These are phyloP conservation scores for Lipomyces kockii DNA, from an alignment of 805 yeast species.

Conservation along the genomic window DNA sequence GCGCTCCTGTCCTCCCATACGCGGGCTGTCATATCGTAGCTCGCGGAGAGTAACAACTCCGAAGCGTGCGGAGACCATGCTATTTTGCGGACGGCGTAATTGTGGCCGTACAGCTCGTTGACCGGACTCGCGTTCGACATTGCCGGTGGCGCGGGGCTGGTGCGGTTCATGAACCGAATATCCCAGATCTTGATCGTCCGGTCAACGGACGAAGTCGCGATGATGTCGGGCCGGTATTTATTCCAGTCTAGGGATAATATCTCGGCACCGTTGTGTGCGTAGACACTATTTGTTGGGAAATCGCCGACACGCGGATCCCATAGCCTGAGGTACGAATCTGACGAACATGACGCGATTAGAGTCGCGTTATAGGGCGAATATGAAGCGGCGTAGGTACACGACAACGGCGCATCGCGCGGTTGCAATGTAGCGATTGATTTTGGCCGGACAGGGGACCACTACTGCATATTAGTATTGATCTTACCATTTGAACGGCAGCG, in stretches of 20 bases:
- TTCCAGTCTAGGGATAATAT: constrained; percentile 85
- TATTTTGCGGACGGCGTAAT: constrained; percentile 81
- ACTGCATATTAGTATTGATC: not conserved
- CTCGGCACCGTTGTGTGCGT: constrained; percentile 83
- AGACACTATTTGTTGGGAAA: constrained; percentile 60
- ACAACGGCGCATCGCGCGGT: constrained; percentile 33
- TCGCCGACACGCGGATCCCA: constrained; percentile 80
- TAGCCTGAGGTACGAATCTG: constrained; percentile 71
- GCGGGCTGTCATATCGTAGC: constrained; percentile 91
- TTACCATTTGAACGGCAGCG: not conserved
- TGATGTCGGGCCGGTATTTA: constrained; percentile 75
- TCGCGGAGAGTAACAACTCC: constrained; percentile 69
- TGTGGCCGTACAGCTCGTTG: constrained; percentile 84
- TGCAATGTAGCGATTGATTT: constrained; percentile 62
- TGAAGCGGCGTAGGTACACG: constrained; percentile 39
- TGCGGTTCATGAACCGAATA: constrained; percentile 57
- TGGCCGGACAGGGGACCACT: constrained; percentile 68
- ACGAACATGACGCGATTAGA: constrained; percentile 69
- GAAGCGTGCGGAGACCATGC: constrained; percentile 89
- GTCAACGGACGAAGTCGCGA: constrained; percentile 94
- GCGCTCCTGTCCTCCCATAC: constrained; percentile 81
- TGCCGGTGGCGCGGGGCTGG: constrained; percentile 43
- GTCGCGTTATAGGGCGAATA: constrained; percentile 74
- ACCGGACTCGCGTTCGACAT: constrained; percentile 54
- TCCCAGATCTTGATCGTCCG: constrained; percentile 87